A percentile compares a stretch with the other conserved stretches of the same genome.
These are phyloP conservation scores for Paspalum vaginatum DNA, from an alignment of 176 grass and related monocot species.

Conservation along the genomic window DNA sequence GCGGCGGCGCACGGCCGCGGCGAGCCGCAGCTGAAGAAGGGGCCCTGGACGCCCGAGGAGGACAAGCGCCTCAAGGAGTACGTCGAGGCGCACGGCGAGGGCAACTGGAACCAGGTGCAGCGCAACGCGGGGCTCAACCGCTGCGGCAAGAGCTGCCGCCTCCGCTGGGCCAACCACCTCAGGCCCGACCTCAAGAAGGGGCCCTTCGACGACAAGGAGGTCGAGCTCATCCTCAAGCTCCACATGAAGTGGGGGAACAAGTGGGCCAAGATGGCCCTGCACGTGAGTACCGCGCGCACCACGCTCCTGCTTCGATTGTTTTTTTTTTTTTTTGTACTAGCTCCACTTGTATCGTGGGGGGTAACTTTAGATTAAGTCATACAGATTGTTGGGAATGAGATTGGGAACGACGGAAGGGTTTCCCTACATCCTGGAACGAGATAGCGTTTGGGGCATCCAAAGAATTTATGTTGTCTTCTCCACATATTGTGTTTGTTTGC, in stretches of 20 bases:
- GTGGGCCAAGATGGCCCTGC: slow-evolving; percentile 67
- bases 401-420: not conserved
- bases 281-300: slow-evolving; percentile 43
- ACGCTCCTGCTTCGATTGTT: not conserved
- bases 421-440: not conserved
- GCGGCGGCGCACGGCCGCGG: not conserved
- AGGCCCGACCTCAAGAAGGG: slow-evolving; percentile 78
- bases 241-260: slow-evolving; percentile 59
- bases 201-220: slow-evolving; percentile 59
- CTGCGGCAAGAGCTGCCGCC: slow-evolving; percentile 92
- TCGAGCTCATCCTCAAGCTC: slow-evolving; percentile 37
- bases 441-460: not conserved
- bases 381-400: not conserved
- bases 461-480: not conserved
- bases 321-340: not conserved
- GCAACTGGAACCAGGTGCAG: slow-evolving; percentile 81
- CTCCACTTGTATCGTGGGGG: not conserved
- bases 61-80: slow-evolving; percentile 61
- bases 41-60: slow-evolving; percentile 77
- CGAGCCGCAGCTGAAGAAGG: slow-evolving; percentile 58
- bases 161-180: slow-evolving; percentile 89
- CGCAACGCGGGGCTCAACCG: slow-evolving; percentile 63
- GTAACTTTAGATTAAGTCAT: not conserved
- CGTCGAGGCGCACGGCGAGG: slow-evolving; percentile 72
- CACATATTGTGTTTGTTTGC: not conserved